Evolutionary conservation across 805 yeast species (phyloP), one percentile per base, ranked within the genome.

Genomic region (Clavispora fructus): DNA sequence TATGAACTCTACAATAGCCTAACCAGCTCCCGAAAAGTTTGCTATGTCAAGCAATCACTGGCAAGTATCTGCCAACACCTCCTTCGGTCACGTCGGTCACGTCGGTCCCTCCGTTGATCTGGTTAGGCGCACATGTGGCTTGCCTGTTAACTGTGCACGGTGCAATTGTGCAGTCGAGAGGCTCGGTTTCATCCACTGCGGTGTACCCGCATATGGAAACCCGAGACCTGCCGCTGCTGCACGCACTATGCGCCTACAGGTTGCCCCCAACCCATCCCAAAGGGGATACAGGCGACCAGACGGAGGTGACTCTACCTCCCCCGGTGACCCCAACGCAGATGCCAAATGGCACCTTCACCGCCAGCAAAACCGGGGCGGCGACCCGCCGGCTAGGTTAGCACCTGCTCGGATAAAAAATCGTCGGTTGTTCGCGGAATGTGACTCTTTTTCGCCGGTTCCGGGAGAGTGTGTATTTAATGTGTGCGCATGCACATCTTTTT

Each of bases 401-500:
- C 35, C 17, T 7, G 37, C 25, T 16, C 37, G 37, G 37, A 16
- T 16, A 17, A 33, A 33, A 33, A 33, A 9, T n/a, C 25, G 25
- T 39, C 41, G 41, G 41, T 26, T 39, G 23, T 26, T 39, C 41
- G 41, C 41, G 41, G 41, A 16, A 27, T n/a, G 14, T 39, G 40
- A 25, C 31, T 25, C 41, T 39, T 28, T 13, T 28, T 39, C 41
- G 41, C 41, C 41, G 41, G 41, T 27, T 27, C 25, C 41, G 41
- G 41, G 25, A 4, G 7, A 9, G 41, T 12, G 33, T 28, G 37
- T 39, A 39, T 39, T 39, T 39, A 39, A 39, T 33, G 25, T 17
- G 37, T 25, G 37, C 25, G 37, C 37, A 16, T 33, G 37, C 37
- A 33, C 35, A 12, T 30, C 35, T 11, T 33, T 17, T 31, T 31